These are phyloP conservation scores for Alternaria atra DNA, from an alignment of 2,329 filamentous ascomycete species.

Conservation along the genomic window DNA sequence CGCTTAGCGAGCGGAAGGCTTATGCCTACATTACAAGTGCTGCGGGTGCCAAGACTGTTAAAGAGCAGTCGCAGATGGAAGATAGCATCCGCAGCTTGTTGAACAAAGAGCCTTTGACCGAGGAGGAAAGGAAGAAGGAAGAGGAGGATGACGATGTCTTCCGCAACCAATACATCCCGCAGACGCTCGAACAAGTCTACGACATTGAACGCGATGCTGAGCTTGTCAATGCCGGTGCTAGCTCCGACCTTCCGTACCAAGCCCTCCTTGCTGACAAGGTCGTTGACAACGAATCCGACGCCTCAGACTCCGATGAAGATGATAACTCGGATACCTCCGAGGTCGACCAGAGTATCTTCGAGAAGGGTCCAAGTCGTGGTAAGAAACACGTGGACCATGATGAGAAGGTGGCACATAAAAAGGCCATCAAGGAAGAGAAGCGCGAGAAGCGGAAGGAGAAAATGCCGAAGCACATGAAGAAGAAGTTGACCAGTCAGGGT, in stretches of 20 bases:
- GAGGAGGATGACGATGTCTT: slow-evolving; percentile 92
- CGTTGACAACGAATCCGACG: slow-evolving; percentile 55
- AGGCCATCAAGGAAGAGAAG: slow-evolving; percentile 92
- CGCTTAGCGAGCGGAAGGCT: slow-evolving; percentile 77
- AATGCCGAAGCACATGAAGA: slow-evolving; percentile 96
- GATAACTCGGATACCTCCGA: slow-evolving; percentile 34
- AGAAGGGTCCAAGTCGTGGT: slow-evolving; percentile 45
- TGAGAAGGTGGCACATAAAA: slow-evolving; percentile 86
- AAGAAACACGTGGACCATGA: slow-evolving; percentile 86
- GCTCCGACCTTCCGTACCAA: slow-evolving; percentile 82
- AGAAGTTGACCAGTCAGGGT: slow-evolving; percentile 75
- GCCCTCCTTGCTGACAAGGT: slow-evolving; percentile 80
- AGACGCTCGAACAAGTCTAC: slow-evolving; percentile 94
- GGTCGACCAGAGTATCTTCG: slow-evolving; percentile 45
- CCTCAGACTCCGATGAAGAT: slow-evolving; percentile 40
- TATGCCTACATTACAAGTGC: slow-evolving; percentile 82
- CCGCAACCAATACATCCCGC: slow-evolving; percentile 94
- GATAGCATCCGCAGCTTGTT: slow-evolving; percentile 74
- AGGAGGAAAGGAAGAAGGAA: slow-evolving; percentile 63
- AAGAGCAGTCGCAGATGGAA: slow-evolving; percentile 69
- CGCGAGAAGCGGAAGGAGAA: slow-evolving; percentile 92
- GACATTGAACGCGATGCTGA: slow-evolving; percentile 92
- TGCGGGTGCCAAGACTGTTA: slow-evolving; percentile 61
- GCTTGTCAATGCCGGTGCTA: slow-evolving; percentile 76
- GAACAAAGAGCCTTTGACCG: slow-evolving; percentile 59